These are phyloP conservation scores for Podaxis pistillaris DNA, from an alignment of 768 basidiomycete species.

Conservation along the genomic window DNA sequence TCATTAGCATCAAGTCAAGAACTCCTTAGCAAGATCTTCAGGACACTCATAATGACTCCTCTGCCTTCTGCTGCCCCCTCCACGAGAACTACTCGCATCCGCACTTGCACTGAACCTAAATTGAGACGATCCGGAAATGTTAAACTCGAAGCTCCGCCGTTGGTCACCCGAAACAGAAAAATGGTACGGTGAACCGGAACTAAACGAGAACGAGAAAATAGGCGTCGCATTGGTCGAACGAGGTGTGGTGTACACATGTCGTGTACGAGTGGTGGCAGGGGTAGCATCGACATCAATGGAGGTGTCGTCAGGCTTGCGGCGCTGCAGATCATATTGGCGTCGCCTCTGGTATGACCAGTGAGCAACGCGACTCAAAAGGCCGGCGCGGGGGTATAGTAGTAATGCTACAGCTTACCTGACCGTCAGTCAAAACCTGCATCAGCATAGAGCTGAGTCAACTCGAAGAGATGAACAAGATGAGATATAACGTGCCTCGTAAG, in stretches of 20 bases:
- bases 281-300: no score
- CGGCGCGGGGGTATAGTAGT: neutral
- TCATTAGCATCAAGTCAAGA: neutral
- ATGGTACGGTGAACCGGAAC: neutral
- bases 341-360: neutral
- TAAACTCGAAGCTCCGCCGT: neutral
- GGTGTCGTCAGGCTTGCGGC: neutral
- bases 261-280: neutral
- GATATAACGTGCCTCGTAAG: slow-evolving; percentile 57
- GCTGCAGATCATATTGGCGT: slow-evolving; percentile 4
- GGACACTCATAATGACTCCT: neutral
- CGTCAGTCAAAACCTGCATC: neutral
- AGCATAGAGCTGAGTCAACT: neutral
- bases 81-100: neutral
- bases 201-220: slow-evolving; percentile 5
- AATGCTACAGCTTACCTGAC: neutral
- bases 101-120: neutral
- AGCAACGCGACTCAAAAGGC: neutral
- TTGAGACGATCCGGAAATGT: neutral
- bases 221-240: neutral
- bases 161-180: neutral
- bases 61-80: neutral
- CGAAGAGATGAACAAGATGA: no score
- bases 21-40: neutral
- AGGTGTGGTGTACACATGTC: neutral